phyloP scores from a whole-genome alignment of 257 asterid genomes.

The Ilex aquifolium region DNA sequence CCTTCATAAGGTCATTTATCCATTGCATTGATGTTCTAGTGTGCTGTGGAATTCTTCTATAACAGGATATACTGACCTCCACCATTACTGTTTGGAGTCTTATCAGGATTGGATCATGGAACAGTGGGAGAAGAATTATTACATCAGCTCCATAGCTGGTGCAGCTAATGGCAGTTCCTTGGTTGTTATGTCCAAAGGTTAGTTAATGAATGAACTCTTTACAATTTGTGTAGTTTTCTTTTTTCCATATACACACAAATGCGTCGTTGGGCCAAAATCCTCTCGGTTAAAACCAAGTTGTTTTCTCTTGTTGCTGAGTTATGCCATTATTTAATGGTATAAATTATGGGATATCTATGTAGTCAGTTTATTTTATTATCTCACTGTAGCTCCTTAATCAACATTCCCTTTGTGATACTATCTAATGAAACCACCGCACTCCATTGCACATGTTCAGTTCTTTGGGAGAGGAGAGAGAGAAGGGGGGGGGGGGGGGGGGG shows the following conservation, averaged over 20 bases:
- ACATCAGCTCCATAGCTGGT: slow-evolving; percentile 96
- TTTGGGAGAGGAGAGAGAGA: too few species aligned
- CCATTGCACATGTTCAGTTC: too few species aligned
- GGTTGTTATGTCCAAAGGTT: slow-evolving; percentile 97
- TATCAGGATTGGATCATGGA: slow-evolving; percentile 98
- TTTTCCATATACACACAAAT: background rate
- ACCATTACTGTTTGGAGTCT: slow-evolving; percentile 4
- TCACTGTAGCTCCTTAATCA: too few species aligned
- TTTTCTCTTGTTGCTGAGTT: too few species aligned
- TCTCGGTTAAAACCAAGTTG: too few species aligned
- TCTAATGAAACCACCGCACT: too few species aligned
- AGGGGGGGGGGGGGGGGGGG: too few species aligned
- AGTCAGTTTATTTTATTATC: too few species aligned
- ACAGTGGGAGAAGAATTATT: slow-evolving; percentile 95
- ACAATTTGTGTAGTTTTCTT: background rate
- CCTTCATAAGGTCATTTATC: slow-evolving; percentile 71
- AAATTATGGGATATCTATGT: too few species aligned
- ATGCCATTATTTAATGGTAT: too few species aligned
- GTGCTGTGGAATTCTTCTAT: slow-evolving; percentile 1
- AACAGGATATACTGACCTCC: background rate
- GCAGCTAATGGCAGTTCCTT: slow-evolving; percentile 83
- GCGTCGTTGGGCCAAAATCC: too few species aligned
- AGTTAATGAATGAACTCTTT: slow-evolving; percentile 8
- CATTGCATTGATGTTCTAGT: background rate
- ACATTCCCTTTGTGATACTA: too few species aligned